Conservation (phyloP, 148 eudicot species). For the Salicornia ramosissima region DNA sequence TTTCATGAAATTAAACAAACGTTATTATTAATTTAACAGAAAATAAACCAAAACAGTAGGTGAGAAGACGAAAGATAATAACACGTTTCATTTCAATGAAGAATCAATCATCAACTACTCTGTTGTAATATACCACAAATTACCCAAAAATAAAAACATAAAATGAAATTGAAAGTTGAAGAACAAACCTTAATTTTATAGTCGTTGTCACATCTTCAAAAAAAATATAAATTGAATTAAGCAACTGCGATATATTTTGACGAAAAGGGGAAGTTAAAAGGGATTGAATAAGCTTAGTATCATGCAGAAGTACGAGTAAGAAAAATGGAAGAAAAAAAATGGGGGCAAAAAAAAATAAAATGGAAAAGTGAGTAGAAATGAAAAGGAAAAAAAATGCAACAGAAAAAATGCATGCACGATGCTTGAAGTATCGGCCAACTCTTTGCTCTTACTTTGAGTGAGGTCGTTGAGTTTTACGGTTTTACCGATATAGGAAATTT, state of each 20-base stretch:
- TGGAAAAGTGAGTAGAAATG: neutral
- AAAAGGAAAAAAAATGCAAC: neutral
- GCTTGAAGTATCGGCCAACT: constrained; percentile 40
- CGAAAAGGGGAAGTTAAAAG: neutral
- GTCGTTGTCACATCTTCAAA: neutral
- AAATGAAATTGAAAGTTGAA: neutral
- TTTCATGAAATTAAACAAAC: constrained; percentile 13
- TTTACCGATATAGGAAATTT: constrained; percentile 1
- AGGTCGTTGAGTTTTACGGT: neutral
- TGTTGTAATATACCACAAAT: neutral
- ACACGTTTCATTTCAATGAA: neutral
- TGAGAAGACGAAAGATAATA: neutral
- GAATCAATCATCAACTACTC: constrained; percentile 6
- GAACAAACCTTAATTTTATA: constrained; percentile 15
- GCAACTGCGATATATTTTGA: neutral
- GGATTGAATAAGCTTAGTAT: constrained; percentile 13
- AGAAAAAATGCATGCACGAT: constrained; percentile 49
- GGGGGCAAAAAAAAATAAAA: neutral
- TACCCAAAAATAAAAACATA: neutral
- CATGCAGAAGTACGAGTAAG: constrained; percentile 10
- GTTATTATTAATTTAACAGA: neutral
- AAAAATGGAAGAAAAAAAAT: neutral
- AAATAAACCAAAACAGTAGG: constrained; percentile 7
- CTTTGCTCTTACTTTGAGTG: constrained; percentile 8
- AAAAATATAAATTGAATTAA: neutral